Evolutionary conservation across 306 rosid genomes (phyloP).

Genomic region (Gastrolobium bilobum): DNA sequence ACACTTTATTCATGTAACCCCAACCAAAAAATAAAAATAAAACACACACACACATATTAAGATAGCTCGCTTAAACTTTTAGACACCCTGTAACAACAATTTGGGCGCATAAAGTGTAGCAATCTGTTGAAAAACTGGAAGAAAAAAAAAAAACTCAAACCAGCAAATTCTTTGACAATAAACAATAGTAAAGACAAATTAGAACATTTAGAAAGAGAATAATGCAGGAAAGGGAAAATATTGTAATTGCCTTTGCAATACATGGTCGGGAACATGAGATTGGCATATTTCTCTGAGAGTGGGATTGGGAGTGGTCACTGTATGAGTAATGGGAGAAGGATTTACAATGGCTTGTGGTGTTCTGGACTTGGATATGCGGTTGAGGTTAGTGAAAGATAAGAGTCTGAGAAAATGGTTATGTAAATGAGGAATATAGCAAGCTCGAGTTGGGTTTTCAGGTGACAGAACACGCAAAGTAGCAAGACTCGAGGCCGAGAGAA

Average conservation of each 20-base stretch:
- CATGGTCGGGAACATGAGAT: conserved; percentile 65
- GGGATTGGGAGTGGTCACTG: conserved; percentile 6
- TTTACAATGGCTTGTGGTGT: conserved; percentile 51
- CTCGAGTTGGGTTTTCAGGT: background rate
- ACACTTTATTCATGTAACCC: background rate
- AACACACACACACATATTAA: background rate
- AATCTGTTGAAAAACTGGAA: background rate
- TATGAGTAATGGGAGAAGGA: conserved; percentile 48
- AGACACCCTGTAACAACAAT: background rate
- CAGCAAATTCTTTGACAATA: background rate
- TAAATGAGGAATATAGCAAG: background rate
- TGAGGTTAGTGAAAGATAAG: conserved; percentile 3
- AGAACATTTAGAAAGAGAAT: background rate
- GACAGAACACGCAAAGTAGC: conserved; percentile 38
- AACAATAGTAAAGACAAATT: background rate
- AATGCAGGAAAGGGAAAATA: background rate
- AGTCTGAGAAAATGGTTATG: conserved; percentile 39
- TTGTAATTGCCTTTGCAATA: conserved; percentile 64
- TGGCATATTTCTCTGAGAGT: conserved; percentile 71
- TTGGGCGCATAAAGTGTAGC: background rate
- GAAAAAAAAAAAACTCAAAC: background rate
- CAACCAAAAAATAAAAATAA: background rate
- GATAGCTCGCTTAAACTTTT: background rate
- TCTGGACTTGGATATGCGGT: conserved; percentile 38
- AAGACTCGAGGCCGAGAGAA: conserved; percentile 34